Conservation (phyloP, 2,329 filamentous ascomycete genomes). For the Lithohypha guttulata region DNA sequence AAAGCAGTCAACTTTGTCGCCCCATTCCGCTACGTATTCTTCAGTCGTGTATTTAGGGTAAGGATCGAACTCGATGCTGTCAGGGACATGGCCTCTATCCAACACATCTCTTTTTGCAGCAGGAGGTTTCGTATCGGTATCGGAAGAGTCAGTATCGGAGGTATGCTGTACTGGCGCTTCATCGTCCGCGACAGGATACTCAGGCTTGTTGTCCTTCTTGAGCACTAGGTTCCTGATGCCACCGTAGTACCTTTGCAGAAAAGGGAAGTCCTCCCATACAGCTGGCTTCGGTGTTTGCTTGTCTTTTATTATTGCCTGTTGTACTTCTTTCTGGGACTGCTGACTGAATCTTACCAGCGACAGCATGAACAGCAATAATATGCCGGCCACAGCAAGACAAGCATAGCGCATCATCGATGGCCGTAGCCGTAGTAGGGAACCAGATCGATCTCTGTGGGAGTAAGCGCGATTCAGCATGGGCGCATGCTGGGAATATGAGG, state of each 20-base stretch:
- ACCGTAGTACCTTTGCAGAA: slow-evolving; percentile 80
- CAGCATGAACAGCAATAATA: slow-evolving; percentile 65
- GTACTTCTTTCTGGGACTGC: slow-evolving; percentile 53
- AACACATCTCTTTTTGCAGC: slow-evolving; percentile 24
- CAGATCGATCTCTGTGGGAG: slow-evolving; percentile 25
- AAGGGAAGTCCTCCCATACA: slow-evolving; percentile 77
- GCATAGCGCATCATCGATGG: slow-evolving; percentile 68
- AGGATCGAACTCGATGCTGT: slow-evolving; percentile 52
- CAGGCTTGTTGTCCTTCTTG: slow-evolving; percentile 56
- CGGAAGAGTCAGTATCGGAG: slow-evolving; percentile 25
- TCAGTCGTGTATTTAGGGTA: slow-evolving; percentile 54
- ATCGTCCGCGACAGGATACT: slow-evolving; percentile 59
- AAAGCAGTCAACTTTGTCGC: slow-evolving; percentile 63
- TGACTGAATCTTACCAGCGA: slow-evolving; percentile 64
- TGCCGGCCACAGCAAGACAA: slow-evolving; percentile 57
- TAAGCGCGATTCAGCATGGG: slow-evolving; percentile 31
- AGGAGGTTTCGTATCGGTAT: slow-evolving; percentile 15
- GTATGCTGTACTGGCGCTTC: slow-evolving; percentile 45
- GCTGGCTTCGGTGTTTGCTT: slow-evolving; percentile 38
- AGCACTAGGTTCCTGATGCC: slow-evolving; percentile 64
- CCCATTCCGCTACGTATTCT: slow-evolving; percentile 46
- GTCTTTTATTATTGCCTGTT: slow-evolving; percentile 35
- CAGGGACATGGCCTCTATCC: slow-evolving; percentile 17
- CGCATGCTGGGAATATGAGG: slow-evolving; percentile 9
- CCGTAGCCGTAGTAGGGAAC: slow-evolving; percentile 51